Percentiles rank a stretch among this genome's conserved stretches.
Conservation (phyloP, 371 early-diverging fungal species). For the Mucor indicus region DNA sequence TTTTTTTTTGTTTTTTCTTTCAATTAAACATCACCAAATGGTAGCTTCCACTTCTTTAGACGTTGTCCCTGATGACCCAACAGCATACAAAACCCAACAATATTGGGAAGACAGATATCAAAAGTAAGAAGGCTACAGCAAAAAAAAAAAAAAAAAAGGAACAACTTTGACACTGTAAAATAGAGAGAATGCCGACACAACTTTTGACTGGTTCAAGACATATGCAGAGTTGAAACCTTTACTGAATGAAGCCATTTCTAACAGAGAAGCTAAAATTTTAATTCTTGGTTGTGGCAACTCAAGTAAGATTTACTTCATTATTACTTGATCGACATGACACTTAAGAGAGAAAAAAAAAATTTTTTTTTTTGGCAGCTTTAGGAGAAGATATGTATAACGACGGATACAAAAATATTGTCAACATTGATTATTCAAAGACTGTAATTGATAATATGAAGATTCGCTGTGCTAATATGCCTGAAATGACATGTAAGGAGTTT, state of each 20-base stretch:
- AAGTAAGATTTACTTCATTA: constrained; percentile 31
- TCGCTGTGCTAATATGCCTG: constrained; percentile 55
- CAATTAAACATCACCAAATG: constrained; percentile 11
- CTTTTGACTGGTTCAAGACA: constrained; percentile 88
- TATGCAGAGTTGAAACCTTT: constrained; percentile 70
- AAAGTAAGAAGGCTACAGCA: too few species aligned
- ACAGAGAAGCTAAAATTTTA: constrained; percentile 58
- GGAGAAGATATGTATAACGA: constrained; percentile 82
- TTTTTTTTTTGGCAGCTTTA: constrained; percentile 41
- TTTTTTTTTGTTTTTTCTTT: constrained; percentile 6
- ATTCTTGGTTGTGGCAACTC: constrained; percentile 84
- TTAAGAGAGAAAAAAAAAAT: background rate
- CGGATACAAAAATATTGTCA: constrained; percentile 74
- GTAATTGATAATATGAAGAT: constrained; percentile 79
- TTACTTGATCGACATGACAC: background rate
- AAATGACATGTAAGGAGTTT: constrained; percentile 57
- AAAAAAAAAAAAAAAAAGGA: too few species aligned
- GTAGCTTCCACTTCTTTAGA: constrained; percentile 43
- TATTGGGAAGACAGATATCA: constrained; percentile 63
- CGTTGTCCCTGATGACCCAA: constrained; percentile 63
- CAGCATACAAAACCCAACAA: constrained; percentile 60
- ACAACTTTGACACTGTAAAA: background rate
- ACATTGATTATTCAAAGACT: constrained; percentile 77
- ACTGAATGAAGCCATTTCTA: constrained; percentile 52
- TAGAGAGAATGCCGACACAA: constrained; percentile 53